Evolutionary conservation across 2,329 filamentous ascomycete species (phyloP).

Genomic region (Ascosphaera pollenicola): DNA sequence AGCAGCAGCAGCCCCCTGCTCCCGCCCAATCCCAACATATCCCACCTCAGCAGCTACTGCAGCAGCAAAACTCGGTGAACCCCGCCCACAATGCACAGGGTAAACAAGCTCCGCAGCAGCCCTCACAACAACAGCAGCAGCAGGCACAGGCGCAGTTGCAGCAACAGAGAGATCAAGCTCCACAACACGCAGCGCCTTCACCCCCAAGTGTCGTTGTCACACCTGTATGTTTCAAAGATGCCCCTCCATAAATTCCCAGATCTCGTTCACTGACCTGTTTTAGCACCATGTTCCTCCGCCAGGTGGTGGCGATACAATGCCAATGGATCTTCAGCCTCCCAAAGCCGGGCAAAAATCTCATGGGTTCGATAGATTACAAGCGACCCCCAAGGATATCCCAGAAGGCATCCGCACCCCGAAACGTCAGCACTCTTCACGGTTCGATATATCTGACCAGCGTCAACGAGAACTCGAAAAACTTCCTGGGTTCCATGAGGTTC

Average conservation of each 20-base stretch:
- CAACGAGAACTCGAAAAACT: constrained; percentile 87
- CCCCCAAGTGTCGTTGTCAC: constrained; percentile 43
- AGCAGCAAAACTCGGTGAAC: too few species aligned
- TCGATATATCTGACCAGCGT: constrained; percentile 85
- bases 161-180: too few species aligned
- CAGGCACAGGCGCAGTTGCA: too few species aligned
- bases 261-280: constrained; percentile 6
- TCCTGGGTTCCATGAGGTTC: constrained; percentile 92
- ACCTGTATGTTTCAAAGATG: constrained; percentile 1
- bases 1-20: too few species aligned
- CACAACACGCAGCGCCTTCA: constrained; percentile 20
- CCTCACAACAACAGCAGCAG: too few species aligned
- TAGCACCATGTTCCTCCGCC: constrained; percentile 71
- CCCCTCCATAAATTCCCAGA: constrained; percentile 7
- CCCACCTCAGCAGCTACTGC: too few species aligned
- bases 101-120: too few species aligned
- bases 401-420: constrained; percentile 90
- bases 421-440: constrained; percentile 89
- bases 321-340: constrained; percentile 82
- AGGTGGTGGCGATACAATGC: constrained; percentile 92
- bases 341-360: constrained; percentile 78
- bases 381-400: constrained; percentile 88
- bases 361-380: constrained; percentile 71
- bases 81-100: too few species aligned
- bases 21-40: too few species aligned